Evolutionary conservation across 352 stramenopile genomes (phyloP), one percentile per base, ranked within the genome.

Genomic region (Pythium brachiatum): DNA sequence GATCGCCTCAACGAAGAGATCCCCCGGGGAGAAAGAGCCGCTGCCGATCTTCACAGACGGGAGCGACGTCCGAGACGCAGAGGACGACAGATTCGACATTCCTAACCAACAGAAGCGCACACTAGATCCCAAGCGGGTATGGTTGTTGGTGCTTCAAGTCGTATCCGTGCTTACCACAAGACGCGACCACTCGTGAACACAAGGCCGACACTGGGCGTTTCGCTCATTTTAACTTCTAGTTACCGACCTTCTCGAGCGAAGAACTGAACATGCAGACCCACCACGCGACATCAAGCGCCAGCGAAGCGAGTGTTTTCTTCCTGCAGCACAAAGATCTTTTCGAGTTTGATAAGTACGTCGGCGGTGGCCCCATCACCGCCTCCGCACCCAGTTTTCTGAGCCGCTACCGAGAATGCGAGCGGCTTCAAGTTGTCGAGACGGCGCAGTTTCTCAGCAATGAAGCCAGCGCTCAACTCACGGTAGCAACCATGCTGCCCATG

Each of bases 251-350:
- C 15, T 39, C 13, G 15, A 41, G 15, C 11, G 11, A 18, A 41
- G 5, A 1, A 29, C 16, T 26, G 7, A 2, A 13, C 26, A 55
- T 12, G 26, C 4, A 12, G 25, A 20, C 2, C 39, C 27, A 46
- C 18, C 3, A 44, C 27, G 11, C 44, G 15, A 38, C n/a, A 20
- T 68, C 68, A 38, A 4, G 9, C 54, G 41, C 36, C 53, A 56
- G 3, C 13, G 23, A 20, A 20, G 62, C 72, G 29, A 57, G 32
- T 15, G 44, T 57, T 16, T 90, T 94, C 71, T 91, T 92, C 48
- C 47, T 73, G 25, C 60, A 68, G 50, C 64, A 89, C 69, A 79
- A 83, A 52, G 69, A 88, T 2, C 59, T 92, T 38, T 92, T 90
- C 50, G 72, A 88, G 51, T 94, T 85, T 47, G 73, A 88, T 16